phyloP scores from a whole-genome alignment of 805 yeast species.

The Metschnikowia continentalis region DNA sequence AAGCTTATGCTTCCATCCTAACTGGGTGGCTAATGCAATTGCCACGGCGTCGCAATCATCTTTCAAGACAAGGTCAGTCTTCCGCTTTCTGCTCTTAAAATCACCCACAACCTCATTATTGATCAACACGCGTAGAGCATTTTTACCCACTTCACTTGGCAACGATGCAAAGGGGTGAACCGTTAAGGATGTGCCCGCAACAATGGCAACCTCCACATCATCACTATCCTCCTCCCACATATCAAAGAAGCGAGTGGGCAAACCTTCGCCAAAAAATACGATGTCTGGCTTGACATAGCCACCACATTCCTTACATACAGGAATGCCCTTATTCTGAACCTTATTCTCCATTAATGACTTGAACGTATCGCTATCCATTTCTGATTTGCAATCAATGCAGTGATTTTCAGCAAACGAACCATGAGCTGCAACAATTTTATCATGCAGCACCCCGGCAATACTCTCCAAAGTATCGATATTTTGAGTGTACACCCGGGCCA shows the following conservation, averaged over 20 bases:
- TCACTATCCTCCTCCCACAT: constrained; percentile 57
- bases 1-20: constrained; percentile 66
- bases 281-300: constrained; percentile 91
- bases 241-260: constrained; percentile 68
- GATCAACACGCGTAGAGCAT: constrained; percentile 56
- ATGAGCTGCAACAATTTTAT: constrained; percentile 81
- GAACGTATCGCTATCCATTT: constrained; percentile 46
- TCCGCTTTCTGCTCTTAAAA: constrained; percentile 46
- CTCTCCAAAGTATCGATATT: constrained; percentile 91
- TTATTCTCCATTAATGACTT: constrained; percentile 34
- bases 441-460: constrained; percentile 67
- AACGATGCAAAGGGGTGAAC: constrained; percentile 88
- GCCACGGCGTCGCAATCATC: constrained; percentile 69
- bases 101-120: constrained; percentile 80
- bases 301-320: constrained; percentile 57
- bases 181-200: constrained; percentile 88
- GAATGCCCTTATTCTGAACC: constrained; percentile 35
- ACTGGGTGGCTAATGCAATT: constrained; percentile 42
- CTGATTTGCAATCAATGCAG: constrained; percentile 69
- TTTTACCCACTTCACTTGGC: constrained; percentile 57
- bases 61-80: constrained; percentile 55
- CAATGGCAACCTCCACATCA: constrained; percentile 65
- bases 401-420: constrained; percentile 87
- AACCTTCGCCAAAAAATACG: constrained; percentile 88
- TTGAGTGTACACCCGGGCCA: constrained; percentile 81